Base-by-base conservation (phyloP, 208 protist genomes). In the Trypanosoma avium region DNA sequence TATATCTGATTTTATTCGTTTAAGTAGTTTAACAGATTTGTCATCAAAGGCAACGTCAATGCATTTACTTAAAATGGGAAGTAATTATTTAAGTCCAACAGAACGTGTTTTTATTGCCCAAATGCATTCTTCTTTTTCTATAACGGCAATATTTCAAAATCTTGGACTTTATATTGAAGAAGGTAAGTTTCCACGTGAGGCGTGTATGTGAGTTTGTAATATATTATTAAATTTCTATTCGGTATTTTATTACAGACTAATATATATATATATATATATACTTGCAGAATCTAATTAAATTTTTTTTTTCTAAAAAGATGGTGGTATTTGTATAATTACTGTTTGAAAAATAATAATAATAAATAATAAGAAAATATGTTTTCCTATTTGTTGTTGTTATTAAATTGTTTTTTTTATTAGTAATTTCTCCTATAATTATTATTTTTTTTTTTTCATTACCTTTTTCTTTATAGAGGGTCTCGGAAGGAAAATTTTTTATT, bases 1-100 rank as follows among this genome's bases (percentile, higher is more conserved):
- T 12, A 66, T 96, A 30, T 88, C 82, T 15, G 87, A 94, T 61
- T 96, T 87, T 63, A 60, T 91, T 60, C 86, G 86, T 3, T 64
- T 84, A 2, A 75, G 82, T 33, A 61, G 84, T 22, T 64, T 56
- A 5, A 89, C 75, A 1, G 82, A 91, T 55, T 35, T 88, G 42
- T 27, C 70, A 35, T 77, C 73, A 47, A 71, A 82, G 6, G 82
- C 84, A 3, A 86, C 84, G 0, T 68, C 81, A 21, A 84, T 92
- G 72, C 86, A 93, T 48, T 58, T 88, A n/a, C 66, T 88, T 1
- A 81, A 80, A 47, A 93, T 96, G 82, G 73, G 73, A 29, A 64
- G 86, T 2, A 54, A 80, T 50, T 91, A 90, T 60, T 56, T 95
- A 27, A 86, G 78, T 4, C 76, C 84, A 12, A 58, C 78, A 32